Base-by-base conservation (phyloP, 306 rosid genomes). In the Vigna nakashimae region DNA sequence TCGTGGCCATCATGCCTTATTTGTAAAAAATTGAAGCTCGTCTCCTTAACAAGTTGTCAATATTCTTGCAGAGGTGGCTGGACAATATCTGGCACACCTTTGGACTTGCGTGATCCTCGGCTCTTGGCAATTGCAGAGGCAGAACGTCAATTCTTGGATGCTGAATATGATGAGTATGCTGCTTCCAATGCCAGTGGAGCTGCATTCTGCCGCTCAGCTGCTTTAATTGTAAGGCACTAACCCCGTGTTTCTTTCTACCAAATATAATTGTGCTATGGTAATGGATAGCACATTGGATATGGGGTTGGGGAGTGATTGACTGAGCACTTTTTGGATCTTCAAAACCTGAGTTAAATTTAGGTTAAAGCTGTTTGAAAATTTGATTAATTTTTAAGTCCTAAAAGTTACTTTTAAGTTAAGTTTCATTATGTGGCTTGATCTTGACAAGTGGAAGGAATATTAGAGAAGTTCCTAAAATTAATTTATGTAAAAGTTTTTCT, bases 71-170 rank as follows among this genome's bases (percentile, higher is more conserved):
- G 85, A 12, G 98, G 98, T 76, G 98, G 98, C 80, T 96, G 99
- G 99, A 91, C 99, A 59, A 87, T 96, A 69, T 90, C 99, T 80
- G 98, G 98, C 53, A 84, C 98, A 13, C 99, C 99, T 60, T 89
- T 96, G 93, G 96, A 90, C 86, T 85, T 96, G 88, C 91, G 86
- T 6, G 97, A 96, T 89, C 98, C 99, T 76, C 93, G 97, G 48
- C 89, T 96, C 38, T 77, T 93, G 87, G 95, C 99, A 26, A 91
- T 96, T 86, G 91, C 99, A n/a, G 99, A 93, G 81, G 97, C 99
- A 45, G 98, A 96, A 24, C 97, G 91, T 50, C 95, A 90, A 40
- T 87, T 91, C 83, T 74, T 93, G 89, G 97, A 96, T 75, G 86
- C 94, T 6, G 99, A 96, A 80, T 96, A 93, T 86, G 99, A 96